These are phyloP conservation scores for Saccharum spontaneum DNA, from an alignment of 176 grass and related monocot genomes.

Conservation along the genomic window DNA sequence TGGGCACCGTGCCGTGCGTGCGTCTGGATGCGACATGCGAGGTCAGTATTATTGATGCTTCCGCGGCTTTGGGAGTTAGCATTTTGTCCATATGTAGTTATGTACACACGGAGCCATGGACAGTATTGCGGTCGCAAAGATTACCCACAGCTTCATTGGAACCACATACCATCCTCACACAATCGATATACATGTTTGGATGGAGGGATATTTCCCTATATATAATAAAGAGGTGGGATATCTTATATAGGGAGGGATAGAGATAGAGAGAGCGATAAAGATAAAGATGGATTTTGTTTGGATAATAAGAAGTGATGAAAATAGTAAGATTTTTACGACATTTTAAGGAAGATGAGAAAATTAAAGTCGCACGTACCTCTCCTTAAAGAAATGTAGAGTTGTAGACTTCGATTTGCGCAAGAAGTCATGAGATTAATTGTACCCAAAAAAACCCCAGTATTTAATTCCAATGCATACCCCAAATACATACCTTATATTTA, in stretches of 20 bases:
- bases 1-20: not conserved
- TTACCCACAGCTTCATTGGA: not conserved
- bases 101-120: not conserved
- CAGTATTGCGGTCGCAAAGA: not conserved
- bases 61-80: not conserved
- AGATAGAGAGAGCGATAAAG: not conserved
- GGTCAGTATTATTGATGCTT: not conserved
- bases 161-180: not conserved
- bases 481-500: too few species aligned
- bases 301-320: not conserved
- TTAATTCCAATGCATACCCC: too few species aligned
- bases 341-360: not conserved
- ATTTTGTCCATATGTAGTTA: slow-evolving; percentile 4
- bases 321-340: not conserved
- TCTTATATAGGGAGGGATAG: not conserved
- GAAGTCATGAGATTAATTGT: not conserved
- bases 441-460: too few species aligned
- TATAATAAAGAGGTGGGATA: not conserved
- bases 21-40: slow-evolving; percentile 12
- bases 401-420: not conserved
- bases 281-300: not conserved
- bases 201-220: not conserved
- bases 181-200: not conserved
- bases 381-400: not conserved
- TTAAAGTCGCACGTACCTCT: not conserved